Conservation (phyloP, 78 protist species). For the Corallochytrium limacisporum region DNA sequence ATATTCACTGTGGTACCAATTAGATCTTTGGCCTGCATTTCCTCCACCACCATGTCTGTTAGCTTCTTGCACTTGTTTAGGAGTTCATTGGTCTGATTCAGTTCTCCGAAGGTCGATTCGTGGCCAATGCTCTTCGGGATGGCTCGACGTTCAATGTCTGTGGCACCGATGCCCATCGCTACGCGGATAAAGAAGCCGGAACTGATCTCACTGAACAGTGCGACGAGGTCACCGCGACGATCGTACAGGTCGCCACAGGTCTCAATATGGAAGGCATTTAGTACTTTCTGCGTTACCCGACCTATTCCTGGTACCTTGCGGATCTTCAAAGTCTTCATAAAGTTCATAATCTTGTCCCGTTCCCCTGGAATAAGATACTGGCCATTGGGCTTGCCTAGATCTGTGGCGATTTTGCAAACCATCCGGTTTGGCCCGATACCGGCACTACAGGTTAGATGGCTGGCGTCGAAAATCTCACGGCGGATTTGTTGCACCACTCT, state of each 20-base stretch:
- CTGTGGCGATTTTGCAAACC: conserved; percentile 44
- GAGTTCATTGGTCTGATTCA: background rate
- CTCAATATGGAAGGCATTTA: background rate
- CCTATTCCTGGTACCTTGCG: conserved; percentile 57
- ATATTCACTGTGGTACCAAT: background rate
- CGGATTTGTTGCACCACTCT: conserved; percentile 22
- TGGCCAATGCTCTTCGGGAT: background rate
- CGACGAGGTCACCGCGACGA: background rate
- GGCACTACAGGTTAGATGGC: conserved; percentile 24
- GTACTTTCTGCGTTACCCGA: conserved; percentile 18
- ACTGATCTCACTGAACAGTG: background rate
- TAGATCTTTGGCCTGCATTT: background rate
- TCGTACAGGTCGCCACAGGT: background rate
- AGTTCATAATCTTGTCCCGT: background rate
- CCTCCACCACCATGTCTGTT: background rate
- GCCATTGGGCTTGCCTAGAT: conserved; percentile 58
- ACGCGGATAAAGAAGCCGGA: background rate
- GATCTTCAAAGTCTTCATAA: conserved; percentile 3
- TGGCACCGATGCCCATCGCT: background rate
- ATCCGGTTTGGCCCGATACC: conserved; percentile 22
- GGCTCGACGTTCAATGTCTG: background rate
- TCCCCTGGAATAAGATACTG: background rate
- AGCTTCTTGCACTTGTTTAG: background rate
- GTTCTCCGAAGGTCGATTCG: conserved; percentile 14
- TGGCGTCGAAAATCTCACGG: background rate